Base-by-base conservation (phyloP, 139 green algal species). In the Ostreobium quekettii region DNA sequence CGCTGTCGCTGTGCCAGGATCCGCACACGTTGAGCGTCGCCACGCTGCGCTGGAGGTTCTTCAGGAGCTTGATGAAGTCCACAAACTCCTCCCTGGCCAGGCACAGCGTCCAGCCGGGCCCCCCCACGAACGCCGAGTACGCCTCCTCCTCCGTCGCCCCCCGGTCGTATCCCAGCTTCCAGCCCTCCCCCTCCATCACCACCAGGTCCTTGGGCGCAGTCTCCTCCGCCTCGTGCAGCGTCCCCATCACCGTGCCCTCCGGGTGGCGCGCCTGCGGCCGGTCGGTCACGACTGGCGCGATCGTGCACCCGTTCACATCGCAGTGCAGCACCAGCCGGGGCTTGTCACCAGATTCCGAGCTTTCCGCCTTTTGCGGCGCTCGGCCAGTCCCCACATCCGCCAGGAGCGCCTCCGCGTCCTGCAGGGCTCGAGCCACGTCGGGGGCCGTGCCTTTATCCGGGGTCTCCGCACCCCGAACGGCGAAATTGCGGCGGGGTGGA, bases 231-330 rank as follows among this genome's bases (percentile, higher is more conserved):
- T 38, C 6, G 26, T n/a, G n/a, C n/a, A n/a, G n/a, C n/a, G n/a
- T n/a, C n/a, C n/a, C n/a, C 29, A 76, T 22, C 28, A 57, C 36
- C 19, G 65, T 46, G 1, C 56, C 11, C 15, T 61, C 35, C 47
- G 28, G 24, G 28, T 11, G 8, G 31, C 35, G 2, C 35, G 24
- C 22, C 11, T 65, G 11, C 30, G 48, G 35, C 29, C 36, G 3
- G 26, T 47, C 24, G 6, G 35, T 47, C n/a, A 64, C 38, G 2
- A 79, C 71, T 4, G 68, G 68, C 2, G 67, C 64, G 28, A 79
- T 79, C 6, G 58, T 63, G 48, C 74, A 79, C 1, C 74, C 74
- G 30, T 72, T 73, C 19, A 79, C 74, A 36, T 79, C 74, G 33
- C 74, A 79, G 1, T 71, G 37, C 4, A 79, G 48, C 49, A 49